phyloP scores from a whole-genome alignment of 2,329 filamentous ascomycete genomes.

The Claviceps citrina region DNA sequence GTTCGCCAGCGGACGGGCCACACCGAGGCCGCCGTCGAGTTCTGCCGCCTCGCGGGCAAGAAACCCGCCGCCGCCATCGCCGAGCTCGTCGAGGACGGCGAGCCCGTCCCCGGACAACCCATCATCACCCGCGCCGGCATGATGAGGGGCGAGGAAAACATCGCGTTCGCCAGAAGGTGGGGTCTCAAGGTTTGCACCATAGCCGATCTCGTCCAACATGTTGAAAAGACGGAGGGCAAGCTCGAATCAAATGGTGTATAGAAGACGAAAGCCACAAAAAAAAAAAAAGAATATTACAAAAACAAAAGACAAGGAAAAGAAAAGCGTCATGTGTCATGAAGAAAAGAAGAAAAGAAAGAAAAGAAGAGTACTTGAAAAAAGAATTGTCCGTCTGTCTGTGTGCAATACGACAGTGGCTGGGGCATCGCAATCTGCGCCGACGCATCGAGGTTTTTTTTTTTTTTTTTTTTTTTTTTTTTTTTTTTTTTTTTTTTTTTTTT shows the following conservation, averaged over 20 bases:
- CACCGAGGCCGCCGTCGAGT: constrained; percentile 85
- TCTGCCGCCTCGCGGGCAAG: constrained; percentile 75
- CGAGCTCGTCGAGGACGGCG: constrained; percentile 80
- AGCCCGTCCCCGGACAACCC: constrained; percentile 51
- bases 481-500: no score
- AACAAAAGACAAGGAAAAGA: background rate
- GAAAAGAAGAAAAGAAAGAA: background rate
- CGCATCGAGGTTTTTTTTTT: no score
- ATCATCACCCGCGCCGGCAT: constrained; percentile 59
- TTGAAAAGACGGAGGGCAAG: constrained; percentile 61
- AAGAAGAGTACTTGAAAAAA: background rate
- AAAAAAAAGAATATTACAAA: background rate
- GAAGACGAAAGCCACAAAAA: background rate
- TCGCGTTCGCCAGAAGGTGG: constrained; percentile 76
- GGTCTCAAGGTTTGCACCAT: constrained; percentile 91
- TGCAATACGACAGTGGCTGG: no score
- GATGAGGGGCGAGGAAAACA: constrained; percentile 78
- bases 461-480: no score
- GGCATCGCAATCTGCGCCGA: no score
- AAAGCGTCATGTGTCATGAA: background rate
- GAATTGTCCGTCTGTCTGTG: background rate
- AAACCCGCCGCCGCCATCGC: constrained; percentile 66
- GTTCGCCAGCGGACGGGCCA: no score
- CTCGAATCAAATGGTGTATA: constrained; percentile 22
- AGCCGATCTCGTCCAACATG: constrained; percentile 67